These are phyloP conservation scores for Geotrichum macrosporum DNA, from an alignment of 1,139 yeast species.

Conservation along the genomic window DNA sequence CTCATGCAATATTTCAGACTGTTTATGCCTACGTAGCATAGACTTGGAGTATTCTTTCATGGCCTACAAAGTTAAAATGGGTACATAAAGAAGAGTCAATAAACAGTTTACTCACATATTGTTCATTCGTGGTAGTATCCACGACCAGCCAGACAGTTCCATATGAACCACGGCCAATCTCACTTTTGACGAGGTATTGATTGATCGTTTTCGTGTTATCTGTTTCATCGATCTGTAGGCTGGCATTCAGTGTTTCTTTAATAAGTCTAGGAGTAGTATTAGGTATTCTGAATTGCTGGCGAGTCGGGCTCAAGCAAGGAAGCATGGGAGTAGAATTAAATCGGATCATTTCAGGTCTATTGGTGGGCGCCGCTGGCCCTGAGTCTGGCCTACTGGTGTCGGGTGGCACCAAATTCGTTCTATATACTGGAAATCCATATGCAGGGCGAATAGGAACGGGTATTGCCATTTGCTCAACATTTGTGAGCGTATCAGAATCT, in stretches of 20 bases:
- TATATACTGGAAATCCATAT: background rate
- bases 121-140: constrained; percentile 46
- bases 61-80: constrained; percentile 42
- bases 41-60: constrained; percentile 58
- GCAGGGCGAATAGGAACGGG: background rate
- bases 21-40: constrained; percentile 45
- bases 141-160: constrained; percentile 84
- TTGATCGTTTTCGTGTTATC: constrained; percentile 33
- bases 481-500: background rate
- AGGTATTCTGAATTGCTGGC: constrained; percentile 39
- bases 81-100: background rate
- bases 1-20: constrained; percentile 38
- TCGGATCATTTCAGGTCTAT: constrained; percentile 30
- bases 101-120: constrained; percentile 38
- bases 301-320: constrained; percentile 35
- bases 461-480: background rate
- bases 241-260: constrained; percentile 40
- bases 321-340: constrained; percentile 36
- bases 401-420: background rate
- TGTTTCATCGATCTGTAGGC: constrained; percentile 34
- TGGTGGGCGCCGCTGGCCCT: background rate
- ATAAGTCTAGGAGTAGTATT: constrained; percentile 36
- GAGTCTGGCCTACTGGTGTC: background rate
- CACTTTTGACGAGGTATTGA: constrained; percentile 55
- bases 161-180: constrained; percentile 83